These are phyloP conservation scores for Paramecium octaurelia DNA, from an alignment of 73 alveolate genomes.

Conservation along the genomic window DNA sequence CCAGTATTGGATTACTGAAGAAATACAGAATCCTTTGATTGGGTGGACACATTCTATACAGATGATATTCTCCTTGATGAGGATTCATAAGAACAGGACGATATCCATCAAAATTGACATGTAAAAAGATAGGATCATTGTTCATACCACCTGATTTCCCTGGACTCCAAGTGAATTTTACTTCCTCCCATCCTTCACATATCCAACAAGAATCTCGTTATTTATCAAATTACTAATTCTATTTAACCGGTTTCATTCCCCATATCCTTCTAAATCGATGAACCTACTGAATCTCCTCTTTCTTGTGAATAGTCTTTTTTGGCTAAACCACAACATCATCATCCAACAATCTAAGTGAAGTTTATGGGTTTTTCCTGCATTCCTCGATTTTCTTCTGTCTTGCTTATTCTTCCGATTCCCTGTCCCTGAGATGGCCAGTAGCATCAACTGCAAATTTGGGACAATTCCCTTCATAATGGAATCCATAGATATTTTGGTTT, in stretches of 20 bases:
- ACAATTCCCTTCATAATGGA: conserved; percentile 57
- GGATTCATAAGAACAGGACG: conserved; percentile 48
- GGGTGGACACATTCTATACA: conserved; percentile 62
- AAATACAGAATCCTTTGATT: conserved; percentile 26
- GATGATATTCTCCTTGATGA: conserved; percentile 44
- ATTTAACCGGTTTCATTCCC: conserved; percentile 30
- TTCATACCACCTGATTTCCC: conserved; percentile 46
- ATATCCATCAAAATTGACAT: conserved; percentile 52
- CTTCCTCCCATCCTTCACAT: conserved; percentile 65
- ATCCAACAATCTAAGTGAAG: not conserved
- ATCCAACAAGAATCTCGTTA: conserved; percentile 54
- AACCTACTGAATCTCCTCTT: not conserved
- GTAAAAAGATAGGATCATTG: conserved; percentile 48
- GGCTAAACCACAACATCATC: not conserved
- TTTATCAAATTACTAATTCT: not conserved
- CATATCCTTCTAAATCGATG: conserved; percentile 29
- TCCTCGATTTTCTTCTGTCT: conserved; percentile 20
- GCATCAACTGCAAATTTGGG: conserved; percentile 44
- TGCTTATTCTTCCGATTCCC: conserved; percentile 9
- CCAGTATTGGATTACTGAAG: conserved; percentile 48
- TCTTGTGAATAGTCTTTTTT: not conserved
- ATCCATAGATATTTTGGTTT: conserved; percentile 52
- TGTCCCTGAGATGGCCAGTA: conserved; percentile 29
- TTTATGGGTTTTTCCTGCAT: conserved; percentile 3
- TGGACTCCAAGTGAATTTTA: conserved; percentile 49